Conservation (phyloP, 192 early-diverging fungal genomes). For the Backusella tarrabulga region DNA sequence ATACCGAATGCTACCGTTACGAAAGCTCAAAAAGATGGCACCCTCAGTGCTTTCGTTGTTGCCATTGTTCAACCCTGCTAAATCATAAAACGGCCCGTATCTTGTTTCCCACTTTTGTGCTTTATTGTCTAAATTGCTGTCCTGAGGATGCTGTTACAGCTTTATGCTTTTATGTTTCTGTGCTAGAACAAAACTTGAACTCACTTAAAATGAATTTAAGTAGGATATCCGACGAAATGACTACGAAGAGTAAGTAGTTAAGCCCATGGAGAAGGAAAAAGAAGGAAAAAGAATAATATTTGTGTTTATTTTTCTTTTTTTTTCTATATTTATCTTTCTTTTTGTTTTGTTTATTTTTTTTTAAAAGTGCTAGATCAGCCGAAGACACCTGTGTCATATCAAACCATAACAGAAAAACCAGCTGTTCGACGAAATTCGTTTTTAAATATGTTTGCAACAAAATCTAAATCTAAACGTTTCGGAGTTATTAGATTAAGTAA, state of each 20-base stretch:
- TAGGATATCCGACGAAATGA: slow-evolving; percentile 61
- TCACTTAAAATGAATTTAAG: slow-evolving; percentile 80
- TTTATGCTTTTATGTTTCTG: slow-evolving; percentile 73
- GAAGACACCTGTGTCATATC: background rate
- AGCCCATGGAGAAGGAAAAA: background rate
- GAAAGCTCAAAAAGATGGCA: background rate
- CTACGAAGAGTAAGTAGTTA: slow-evolving; percentile 49
- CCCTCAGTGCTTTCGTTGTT: slow-evolving; percentile 6
- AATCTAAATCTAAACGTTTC: background rate
- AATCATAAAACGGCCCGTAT: slow-evolving; percentile 47
- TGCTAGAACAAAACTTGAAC: slow-evolving; percentile 91
- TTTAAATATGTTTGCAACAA: slow-evolving; percentile 8
- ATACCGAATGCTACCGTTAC: slow-evolving; percentile 5
- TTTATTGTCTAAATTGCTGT: slow-evolving; percentile 27
- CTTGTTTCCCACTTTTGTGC: slow-evolving; percentile 56
- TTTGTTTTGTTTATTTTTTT: background rate
- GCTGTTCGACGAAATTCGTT: background rate
- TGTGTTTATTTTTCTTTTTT: background rate
- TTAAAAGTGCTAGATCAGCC: background rate
- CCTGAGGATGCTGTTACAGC: slow-evolving; percentile 21
- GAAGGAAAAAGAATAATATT: slow-evolving; percentile 24
- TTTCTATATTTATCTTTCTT: background rate
- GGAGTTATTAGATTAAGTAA: background rate
- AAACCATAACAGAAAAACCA: background rate
- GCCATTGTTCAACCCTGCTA: background rate